phyloP scores from a whole-genome alignment of 2,329 filamentous ascomycete species.

The Hymenoscyphus salicellus region DNA sequence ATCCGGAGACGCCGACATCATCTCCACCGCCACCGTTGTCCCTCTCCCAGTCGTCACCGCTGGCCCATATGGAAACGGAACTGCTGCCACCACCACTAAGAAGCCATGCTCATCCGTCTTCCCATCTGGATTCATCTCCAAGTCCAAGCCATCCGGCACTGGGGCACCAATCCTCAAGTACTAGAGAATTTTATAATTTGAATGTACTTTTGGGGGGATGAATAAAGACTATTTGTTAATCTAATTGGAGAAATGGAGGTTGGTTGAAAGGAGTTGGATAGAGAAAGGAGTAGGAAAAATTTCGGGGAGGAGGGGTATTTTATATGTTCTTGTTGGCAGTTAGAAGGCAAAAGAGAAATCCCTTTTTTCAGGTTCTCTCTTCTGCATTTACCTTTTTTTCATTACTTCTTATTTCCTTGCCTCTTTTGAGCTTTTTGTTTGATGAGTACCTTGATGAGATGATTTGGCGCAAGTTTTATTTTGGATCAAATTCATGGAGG shows the following conservation, averaged over 20 bases:
- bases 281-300: not conserved
- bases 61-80: constrained; percentile 30
- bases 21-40: constrained; percentile 30
- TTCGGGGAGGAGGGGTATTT: not conserved
- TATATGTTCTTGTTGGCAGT: constrained; percentile 18
- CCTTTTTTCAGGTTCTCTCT: not conserved
- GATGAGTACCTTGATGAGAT: constrained; percentile 1
- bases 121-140: constrained; percentile 30
- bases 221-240: constrained; percentile 1
- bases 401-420: not conserved
- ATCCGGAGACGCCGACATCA: constrained; percentile 16
- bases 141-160: constrained; percentile 20
- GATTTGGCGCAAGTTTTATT: not conserved
- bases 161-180: constrained; percentile 11
- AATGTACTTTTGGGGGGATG: not conserved
- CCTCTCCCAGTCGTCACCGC: constrained; percentile 23
- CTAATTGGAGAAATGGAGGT: not conserved
- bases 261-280: not conserved
- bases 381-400: constrained; percentile 2
- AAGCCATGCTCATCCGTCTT: constrained; percentile 28
- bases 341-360: constrained; percentile 7
- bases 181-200: not conserved
- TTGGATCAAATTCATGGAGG: not conserved
- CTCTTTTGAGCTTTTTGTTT: not conserved
- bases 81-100: constrained; percentile 24